Conservation (phyloP, 2,329 filamentous ascomycete species). For the Colletotrichum truncatum region DNA sequence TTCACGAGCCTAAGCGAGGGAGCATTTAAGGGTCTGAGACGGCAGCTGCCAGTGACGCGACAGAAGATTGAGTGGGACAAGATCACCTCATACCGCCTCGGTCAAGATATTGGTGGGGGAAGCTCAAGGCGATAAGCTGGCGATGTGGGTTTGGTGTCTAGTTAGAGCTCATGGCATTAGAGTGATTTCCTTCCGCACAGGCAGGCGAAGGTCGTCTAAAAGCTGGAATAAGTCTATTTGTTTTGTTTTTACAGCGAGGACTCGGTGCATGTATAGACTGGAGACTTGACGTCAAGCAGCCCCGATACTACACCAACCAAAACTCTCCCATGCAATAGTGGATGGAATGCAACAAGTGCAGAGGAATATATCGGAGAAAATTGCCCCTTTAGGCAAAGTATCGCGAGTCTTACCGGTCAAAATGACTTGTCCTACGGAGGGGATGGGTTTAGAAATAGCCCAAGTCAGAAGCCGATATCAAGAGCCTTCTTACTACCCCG, state of each 20-base stretch:
- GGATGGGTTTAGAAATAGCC: no score
- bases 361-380: background rate
- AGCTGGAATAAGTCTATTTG: background rate
- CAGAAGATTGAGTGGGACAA: slow-evolving; percentile 99
- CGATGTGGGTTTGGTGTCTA: background rate
- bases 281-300: background rate
- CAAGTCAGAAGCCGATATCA: background rate
- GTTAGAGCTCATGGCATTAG: slow-evolving; percentile 9
- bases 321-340: background rate
- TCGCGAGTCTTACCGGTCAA: background rate
- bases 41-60: slow-evolving; percentile 93
- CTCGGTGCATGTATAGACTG: background rate
- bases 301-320: background rate
- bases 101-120: slow-evolving; percentile 80
- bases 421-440: no score
- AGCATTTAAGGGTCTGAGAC: slow-evolving; percentile 90
- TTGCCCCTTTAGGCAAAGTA: slow-evolving; percentile 8
- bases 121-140: slow-evolving; percentile 60
- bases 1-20: slow-evolving; percentile 92
- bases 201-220: background rate
- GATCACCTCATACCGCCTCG: slow-evolving; percentile 89
- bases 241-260: background rate
- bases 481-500: slow-evolving; percentile 9
- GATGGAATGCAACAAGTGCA: background rate
- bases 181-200: slow-evolving; percentile 2